Conservation (phyloP, 352 stramenopile species). For the Phytophthora ramorum region DNA sequence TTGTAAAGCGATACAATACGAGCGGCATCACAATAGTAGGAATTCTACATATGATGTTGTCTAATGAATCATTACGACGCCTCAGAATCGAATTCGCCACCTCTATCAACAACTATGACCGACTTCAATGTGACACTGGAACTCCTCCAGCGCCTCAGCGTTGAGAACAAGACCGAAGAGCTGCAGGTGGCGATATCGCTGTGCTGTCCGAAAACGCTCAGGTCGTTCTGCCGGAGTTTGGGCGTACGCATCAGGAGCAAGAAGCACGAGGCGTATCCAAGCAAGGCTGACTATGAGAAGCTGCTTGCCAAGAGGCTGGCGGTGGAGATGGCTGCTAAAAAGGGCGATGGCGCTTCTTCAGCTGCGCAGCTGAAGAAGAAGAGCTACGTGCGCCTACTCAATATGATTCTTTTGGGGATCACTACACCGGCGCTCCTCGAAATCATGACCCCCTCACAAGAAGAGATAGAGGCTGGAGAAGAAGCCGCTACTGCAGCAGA, state of each 20-base stretch:
- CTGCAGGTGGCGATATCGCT: background rate
- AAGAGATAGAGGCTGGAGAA: background rate
- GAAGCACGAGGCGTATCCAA: slow-evolving; percentile 2
- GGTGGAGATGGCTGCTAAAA: background rate
- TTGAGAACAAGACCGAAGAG: slow-evolving; percentile 16
- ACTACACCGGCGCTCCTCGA: background rate
- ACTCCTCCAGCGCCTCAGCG: slow-evolving; percentile 29
- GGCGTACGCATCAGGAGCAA: background rate
- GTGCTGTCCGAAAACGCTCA: background rate
- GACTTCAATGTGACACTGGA: background rate
- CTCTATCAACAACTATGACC: background rate
- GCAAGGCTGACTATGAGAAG: background rate
- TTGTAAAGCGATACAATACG: no score
- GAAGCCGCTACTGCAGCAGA: background rate
- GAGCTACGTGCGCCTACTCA: background rate
- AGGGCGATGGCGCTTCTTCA: background rate
- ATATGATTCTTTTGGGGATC: background rate
- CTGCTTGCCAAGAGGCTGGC: slow-evolving; percentile 5
- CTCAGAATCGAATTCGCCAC: no score
- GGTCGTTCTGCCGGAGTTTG: slow-evolving; percentile 1
- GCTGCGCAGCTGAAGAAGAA: background rate
- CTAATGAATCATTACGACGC: no score
- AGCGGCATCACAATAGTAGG: no score
- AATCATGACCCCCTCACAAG: background rate
- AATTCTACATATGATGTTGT: no score